Evolutionary conservation across 2,329 filamentous ascomycete species (phyloP).

Genomic region (Aureobasidium zeae): DNA sequence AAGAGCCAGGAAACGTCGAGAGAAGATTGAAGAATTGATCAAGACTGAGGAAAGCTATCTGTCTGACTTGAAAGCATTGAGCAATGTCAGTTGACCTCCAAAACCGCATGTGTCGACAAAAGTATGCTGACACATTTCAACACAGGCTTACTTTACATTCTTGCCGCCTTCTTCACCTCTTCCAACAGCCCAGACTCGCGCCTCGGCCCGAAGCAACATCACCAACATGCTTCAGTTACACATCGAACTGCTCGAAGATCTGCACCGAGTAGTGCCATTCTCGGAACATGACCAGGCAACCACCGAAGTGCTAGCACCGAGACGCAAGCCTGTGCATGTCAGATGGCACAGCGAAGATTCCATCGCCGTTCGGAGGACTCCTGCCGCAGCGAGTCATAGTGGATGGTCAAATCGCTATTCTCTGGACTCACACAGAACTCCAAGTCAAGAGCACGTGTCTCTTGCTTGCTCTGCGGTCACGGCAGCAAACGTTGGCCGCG

Average conservation of each 20-base stretch:
- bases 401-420: slow-evolving; percentile 34
- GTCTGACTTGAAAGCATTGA: slow-evolving; percentile 73
- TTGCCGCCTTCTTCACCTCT: slow-evolving; percentile 24
- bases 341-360: slow-evolving; percentile 42
- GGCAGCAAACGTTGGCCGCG: slow-evolving; percentile 43
- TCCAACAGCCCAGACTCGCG: slow-evolving; percentile 22
- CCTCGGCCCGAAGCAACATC: slow-evolving; percentile 25
- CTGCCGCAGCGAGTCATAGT: not conserved
- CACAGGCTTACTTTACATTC: slow-evolving; percentile 38
- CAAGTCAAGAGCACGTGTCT: slow-evolving; percentile 29
- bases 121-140: not conserved
- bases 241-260: slow-evolving; percentile 65
- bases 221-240: slow-evolving; percentile 75
- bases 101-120: not conserved
- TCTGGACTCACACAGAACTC: slow-evolving; percentile 36
- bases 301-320: slow-evolving; percentile 14
- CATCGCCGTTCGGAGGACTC: slow-evolving; percentile 27
- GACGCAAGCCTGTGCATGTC: slow-evolving; percentile 33
- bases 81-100: slow-evolving; percentile 55
- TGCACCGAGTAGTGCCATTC: slow-evolving; percentile 62
- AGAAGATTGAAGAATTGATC: slow-evolving; percentile 76
- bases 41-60: slow-evolving; percentile 83
- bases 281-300: slow-evolving; percentile 41
- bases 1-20: slow-evolving; percentile 64
- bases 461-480: slow-evolving; percentile 44